phyloP scores from a whole-genome alignment of 495 filamentous ascomycete species.

The Tuber umbilicatum region DNA sequence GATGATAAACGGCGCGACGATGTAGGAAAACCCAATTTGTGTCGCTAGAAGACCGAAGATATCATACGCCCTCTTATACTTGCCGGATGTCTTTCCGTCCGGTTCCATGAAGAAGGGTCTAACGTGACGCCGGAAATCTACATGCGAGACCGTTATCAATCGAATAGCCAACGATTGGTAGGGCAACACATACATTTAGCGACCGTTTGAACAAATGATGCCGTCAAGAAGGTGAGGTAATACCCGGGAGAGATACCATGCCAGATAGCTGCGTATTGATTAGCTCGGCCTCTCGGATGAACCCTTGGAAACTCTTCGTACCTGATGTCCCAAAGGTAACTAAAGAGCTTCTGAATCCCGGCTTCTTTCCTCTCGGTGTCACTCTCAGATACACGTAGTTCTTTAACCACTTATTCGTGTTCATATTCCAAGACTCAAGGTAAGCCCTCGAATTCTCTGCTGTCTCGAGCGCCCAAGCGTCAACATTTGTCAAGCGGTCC shows the following conservation, averaged over 20 bases:
- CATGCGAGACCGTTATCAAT: constrained; percentile 4
- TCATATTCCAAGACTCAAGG: constrained; percentile 93
- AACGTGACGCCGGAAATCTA: constrained; percentile 80
- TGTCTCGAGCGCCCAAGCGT: constrained; percentile 70
- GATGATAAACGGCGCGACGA: constrained; percentile 73
- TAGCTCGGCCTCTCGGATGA: not conserved
- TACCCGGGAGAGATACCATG: constrained; percentile 97
- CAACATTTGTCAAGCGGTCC: constrained; percentile 82
- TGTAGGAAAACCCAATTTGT: constrained; percentile 76
- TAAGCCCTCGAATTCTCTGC: constrained; percentile 88
- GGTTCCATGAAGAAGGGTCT: constrained; percentile 87
- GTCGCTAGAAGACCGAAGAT: constrained; percentile 70
- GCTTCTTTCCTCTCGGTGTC: constrained; percentile 91
- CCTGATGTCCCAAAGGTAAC: constrained; percentile 74
- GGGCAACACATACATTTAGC: constrained; percentile 69
- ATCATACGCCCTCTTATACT: constrained; percentile 81
- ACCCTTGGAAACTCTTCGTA: not conserved
- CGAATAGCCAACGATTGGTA: not conserved
- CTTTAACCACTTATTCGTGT: constrained; percentile 93
- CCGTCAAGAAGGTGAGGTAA: constrained; percentile 83
- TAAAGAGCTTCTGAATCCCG: constrained; percentile 88
- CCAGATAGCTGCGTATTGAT: constrained; percentile 62
- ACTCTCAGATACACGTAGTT: constrained; percentile 95
- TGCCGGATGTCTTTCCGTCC: constrained; percentile 56
- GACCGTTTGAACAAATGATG: constrained; percentile 80